Conservation (phyloP, 345 rosid species). For the Eucalyptus pumila region DNA sequence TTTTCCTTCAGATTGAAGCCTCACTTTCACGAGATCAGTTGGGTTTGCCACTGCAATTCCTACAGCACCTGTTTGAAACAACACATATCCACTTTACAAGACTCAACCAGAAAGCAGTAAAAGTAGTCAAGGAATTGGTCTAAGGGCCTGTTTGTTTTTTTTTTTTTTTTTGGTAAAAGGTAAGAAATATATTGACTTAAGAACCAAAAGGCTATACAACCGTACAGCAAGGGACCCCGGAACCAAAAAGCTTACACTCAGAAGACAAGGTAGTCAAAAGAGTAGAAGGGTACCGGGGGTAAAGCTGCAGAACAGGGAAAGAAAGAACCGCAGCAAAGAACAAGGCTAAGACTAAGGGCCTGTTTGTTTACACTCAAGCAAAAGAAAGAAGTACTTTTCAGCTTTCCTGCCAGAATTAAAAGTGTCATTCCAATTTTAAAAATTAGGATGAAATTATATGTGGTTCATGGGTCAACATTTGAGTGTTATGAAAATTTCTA, state of each 20-base stretch:
- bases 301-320: too few species aligned
- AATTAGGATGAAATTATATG: neutral
- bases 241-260: too few species aligned
- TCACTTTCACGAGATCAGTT: conserved; percentile 98
- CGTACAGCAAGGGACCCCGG: too few species aligned
- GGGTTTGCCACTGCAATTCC: conserved; percentile 87
- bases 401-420: neutral
- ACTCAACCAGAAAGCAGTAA: neutral
- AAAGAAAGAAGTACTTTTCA: neutral
- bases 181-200: too few species aligned
- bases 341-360: neutral
- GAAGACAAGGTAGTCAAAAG: too few species aligned
- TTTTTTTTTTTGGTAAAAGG: too few species aligned
- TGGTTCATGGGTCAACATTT: neutral
- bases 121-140: neutral
- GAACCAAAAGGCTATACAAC: too few species aligned
- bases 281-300: too few species aligned
- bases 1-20: conserved; percentile 99
- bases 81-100: neutral
- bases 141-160: neutral
- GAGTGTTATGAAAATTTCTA: neutral
- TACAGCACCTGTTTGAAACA: conserved; percentile 62
- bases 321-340: too few species aligned
- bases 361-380: neutral
- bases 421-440: neutral